Conservation (phyloP, 345 rosid species). For the Carallia brachiata region DNA sequence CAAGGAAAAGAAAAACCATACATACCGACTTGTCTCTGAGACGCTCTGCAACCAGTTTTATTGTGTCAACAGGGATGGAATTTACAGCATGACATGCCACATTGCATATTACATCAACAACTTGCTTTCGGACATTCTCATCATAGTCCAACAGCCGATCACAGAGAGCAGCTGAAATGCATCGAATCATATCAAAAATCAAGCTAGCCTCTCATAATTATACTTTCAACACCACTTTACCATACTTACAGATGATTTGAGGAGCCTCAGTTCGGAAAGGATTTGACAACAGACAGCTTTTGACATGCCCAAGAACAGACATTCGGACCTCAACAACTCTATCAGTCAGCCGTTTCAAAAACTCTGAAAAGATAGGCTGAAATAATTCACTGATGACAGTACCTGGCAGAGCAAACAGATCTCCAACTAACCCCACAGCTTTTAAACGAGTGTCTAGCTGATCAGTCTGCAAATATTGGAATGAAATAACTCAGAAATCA, state of each 20-base stretch:
- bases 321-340: conserved; percentile 82
- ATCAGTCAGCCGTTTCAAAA: conserved; percentile 90
- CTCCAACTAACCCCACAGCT: conserved; percentile 87
- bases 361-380: conserved; percentile 82
- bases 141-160: conserved; percentile 96
- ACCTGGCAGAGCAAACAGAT: conserved; percentile 78
- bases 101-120: conserved; percentile 85
- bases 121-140: conserved; percentile 93
- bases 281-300: conserved; percentile 70
- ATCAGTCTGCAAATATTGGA: conserved; percentile 65
- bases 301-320: conserved; percentile 85
- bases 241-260: conserved; percentile 66
- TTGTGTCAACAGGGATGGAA: conserved; percentile 65
- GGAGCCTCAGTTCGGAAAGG: conserved; percentile 75
- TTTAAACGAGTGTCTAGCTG: conserved; percentile 78
- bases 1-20: conserved; percentile 20
- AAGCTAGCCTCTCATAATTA: conserved; percentile 17
- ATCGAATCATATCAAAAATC: conserved; percentile 17
- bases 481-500: conserved; percentile 24
- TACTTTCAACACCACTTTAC: conserved; percentile 15
- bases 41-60: conserved; percentile 83
- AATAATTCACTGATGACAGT: conserved; percentile 59
- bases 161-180: conserved; percentile 78
- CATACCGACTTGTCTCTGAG: conserved; percentile 96
- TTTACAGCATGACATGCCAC: conserved; percentile 63